Percentiles rank a stretch among this genome's conserved stretches.
Evolutionary conservation across 2,329 filamentous ascomycete genomes (phyloP).

Genomic region (Fusarium longipes): DNA sequence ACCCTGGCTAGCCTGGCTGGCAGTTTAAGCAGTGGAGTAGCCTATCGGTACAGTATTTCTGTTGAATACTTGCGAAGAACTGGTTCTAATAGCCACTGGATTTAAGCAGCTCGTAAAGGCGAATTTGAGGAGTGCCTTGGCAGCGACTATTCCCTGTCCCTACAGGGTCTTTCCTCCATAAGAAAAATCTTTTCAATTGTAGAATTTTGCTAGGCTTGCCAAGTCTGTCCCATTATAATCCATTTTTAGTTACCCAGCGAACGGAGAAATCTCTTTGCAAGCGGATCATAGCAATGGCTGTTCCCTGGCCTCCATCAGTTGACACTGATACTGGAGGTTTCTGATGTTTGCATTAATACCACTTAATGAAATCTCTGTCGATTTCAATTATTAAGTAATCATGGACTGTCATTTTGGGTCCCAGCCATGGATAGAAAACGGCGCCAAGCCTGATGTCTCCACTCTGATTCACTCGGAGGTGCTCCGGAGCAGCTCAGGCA

Average conservation of each 20-base stretch:
- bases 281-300: slow-evolving; percentile 8
- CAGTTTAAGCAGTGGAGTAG: too few relatives aligned
- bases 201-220: neutral
- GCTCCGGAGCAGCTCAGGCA: slow-evolving; percentile 9
- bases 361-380: slow-evolving; percentile 2
- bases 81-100: neutral
- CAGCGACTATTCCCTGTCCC: neutral
- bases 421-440: neutral
- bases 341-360: neutral
- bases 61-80: too few relatives aligned
- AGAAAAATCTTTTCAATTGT: too few relatives aligned
- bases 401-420: too few relatives aligned
- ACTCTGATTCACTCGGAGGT: slow-evolving; percentile 4
- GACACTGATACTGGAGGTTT: neutral
- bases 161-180: neutral
- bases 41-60: neutral
- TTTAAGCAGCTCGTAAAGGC: neutral
- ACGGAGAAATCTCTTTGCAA: slow-evolving; percentile 2
- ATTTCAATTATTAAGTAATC: too few relatives aligned
- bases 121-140: neutral
- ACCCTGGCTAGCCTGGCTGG: neutral
- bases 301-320: neutral
- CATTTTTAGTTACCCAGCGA: neutral
- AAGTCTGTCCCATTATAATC: neutral
- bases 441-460: neutral